Evolutionary conservation across 2,329 filamentous ascomycete genomes (phyloP).

Genomic region (Aureobasidium subglaciale): DNA sequence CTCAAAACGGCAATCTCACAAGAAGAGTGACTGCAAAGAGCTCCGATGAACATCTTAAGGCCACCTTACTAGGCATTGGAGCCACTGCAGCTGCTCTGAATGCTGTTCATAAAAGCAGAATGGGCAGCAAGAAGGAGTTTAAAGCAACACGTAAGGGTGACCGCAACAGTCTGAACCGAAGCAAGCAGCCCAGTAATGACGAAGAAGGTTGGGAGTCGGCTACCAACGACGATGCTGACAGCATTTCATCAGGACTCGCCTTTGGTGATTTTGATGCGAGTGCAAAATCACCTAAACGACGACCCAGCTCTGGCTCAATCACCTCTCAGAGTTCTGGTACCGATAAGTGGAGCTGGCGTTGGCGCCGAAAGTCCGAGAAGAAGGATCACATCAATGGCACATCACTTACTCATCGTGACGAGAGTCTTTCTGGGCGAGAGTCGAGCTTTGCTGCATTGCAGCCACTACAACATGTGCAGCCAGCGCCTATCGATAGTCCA

Average conservation of each 20-base stretch:
- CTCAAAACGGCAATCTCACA: slow-evolving; percentile 20
- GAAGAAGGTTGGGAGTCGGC: slow-evolving; percentile 55
- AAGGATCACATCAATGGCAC: slow-evolving; percentile 23
- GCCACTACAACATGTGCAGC: slow-evolving; percentile 58
- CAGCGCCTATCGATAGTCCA: slow-evolving; percentile 60
- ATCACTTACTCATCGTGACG: background rate
- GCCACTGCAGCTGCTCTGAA: slow-evolving; percentile 44
- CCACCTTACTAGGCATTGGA: slow-evolving; percentile 40
- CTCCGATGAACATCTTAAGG: slow-evolving; percentile 41
- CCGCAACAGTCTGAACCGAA: slow-evolving; percentile 20
- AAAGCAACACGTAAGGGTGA: slow-evolving; percentile 30
- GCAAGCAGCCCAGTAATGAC: slow-evolving; percentile 27
- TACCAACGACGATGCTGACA: slow-evolving; percentile 49
- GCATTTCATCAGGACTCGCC: slow-evolving; percentile 52
- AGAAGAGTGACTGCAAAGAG: slow-evolving; percentile 17
- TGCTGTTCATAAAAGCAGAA: slow-evolving; percentile 32
- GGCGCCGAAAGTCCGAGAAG: slow-evolving; percentile 44
- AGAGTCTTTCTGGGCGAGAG: background rate
- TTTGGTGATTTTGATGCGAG: slow-evolving; percentile 47
- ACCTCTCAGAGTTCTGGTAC: slow-evolving; percentile 47
- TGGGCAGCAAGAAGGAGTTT: slow-evolving; percentile 26
- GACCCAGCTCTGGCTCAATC: slow-evolving; percentile 46
- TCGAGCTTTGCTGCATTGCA: slow-evolving; percentile 32
- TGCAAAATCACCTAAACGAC: slow-evolving; percentile 28
- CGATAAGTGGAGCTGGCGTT: slow-evolving; percentile 55